Conservation (phyloP, 2,329 filamentous ascomycete species). For the Tolypocladium tropicale region DNA sequence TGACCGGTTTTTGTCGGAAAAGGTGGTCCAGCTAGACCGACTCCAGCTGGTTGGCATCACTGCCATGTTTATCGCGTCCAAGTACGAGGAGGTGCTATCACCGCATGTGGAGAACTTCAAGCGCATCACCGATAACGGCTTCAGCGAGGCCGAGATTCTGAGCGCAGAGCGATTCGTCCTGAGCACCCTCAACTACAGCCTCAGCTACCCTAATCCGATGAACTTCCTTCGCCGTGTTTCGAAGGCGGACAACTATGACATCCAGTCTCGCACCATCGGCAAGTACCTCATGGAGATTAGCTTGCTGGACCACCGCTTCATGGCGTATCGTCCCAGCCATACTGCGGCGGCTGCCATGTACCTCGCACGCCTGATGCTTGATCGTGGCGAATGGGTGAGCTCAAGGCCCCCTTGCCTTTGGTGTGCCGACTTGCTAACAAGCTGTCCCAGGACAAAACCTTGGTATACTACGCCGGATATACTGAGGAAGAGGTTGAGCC, state of each 20-base stretch:
- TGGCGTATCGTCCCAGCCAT: slow-evolving; percentile 80
- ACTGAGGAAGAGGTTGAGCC: slow-evolving; percentile 87
- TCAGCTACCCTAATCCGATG: slow-evolving; percentile 99
- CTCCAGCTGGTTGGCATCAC: slow-evolving; percentile 95
- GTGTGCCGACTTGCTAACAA: slow-evolving; percentile 15
- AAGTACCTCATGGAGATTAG: slow-evolving; percentile 98
- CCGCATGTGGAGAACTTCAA: slow-evolving; percentile 96
- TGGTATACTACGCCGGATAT: slow-evolving; percentile 88
- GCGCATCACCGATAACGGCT: slow-evolving; percentile 93
- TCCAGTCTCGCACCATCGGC: slow-evolving; percentile 90
- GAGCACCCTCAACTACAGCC: slow-evolving; percentile 83
- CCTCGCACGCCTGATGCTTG: slow-evolving; percentile 78
- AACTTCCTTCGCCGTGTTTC: slow-evolving; percentile 98
- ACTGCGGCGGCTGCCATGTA: slow-evolving; percentile 93
- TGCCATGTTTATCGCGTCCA: slow-evolving; percentile 98
- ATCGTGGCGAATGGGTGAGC: slow-evolving; percentile 82
- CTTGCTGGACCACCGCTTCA: slow-evolving; percentile 87
- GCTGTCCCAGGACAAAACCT: slow-evolving; percentile 58
- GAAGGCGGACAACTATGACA: slow-evolving; percentile 98
- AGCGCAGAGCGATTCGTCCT: slow-evolving; percentile 96
- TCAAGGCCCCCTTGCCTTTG: background rate
- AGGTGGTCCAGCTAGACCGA: slow-evolving; percentile 91
- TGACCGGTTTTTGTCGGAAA: slow-evolving; percentile 90
- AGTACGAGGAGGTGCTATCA: slow-evolving; percentile 96
- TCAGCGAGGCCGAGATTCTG: slow-evolving; percentile 88